Evolutionary conservation across 2,329 filamentous ascomycete species (phyloP), one percentile per base, ranked within the genome.

Genomic region (Calonectria pseudoturangicola): DNA sequence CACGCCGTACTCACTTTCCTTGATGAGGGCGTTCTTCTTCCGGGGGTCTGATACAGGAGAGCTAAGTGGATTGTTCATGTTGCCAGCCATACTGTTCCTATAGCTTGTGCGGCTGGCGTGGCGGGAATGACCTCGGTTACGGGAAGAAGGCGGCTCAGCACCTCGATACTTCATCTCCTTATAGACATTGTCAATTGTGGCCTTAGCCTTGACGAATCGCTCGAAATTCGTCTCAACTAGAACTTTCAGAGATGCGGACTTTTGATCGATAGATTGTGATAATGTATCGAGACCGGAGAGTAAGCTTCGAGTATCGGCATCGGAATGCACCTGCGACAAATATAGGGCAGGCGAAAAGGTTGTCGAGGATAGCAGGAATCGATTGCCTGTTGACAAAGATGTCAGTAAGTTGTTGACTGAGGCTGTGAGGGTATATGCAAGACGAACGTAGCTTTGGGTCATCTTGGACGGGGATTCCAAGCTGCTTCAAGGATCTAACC

Each of bases 141-240:
- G 82, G 47, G 86, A 68, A 5, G 86, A 83, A 3, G 86, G 84
- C 7, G 89, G 88, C 58, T 93, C 91, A 27, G 83, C 86, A 13
- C 92, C 92, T 58, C 90, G 88, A 77, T 87, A 96, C 88, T 91
- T 98, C 97, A 99, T 99, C 84, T 99, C 97, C 74, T 93, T 97
- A 85, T 99, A 99, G 66, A 99, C 97, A 85, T 98, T 98, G 86
- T 99, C 97, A 80, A 99, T 98, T 9, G 96, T 98, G 21, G 96
- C 95, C 84, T 99, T 99, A 51, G 97, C 97, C 75, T 95, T 93
- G 69, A 99, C 97, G 86, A 99, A 99, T 76, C 96, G 93, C 85
- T 99, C 97, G 82, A 99, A 99, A 83, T 99, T 99, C 75, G 95
- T 96, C 84, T 99, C 97, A 28, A 99, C 97, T 21, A 99, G 89